These are phyloP conservation scores for Suillus luteus DNA, from an alignment of 768 basidiomycete genomes.

Conservation along the genomic window DNA sequence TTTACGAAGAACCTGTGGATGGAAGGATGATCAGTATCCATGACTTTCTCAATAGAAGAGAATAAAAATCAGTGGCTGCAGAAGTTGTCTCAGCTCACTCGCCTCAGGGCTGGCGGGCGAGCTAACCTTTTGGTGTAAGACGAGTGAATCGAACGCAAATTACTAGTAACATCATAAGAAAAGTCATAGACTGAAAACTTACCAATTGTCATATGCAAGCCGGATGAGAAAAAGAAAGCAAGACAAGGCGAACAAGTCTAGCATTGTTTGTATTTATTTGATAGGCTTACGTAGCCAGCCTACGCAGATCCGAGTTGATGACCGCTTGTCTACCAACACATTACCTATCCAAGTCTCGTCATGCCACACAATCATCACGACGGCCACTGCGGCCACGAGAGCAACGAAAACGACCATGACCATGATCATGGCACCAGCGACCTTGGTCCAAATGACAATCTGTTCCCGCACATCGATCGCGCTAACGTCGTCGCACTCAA, in stretches of 20 bases:
- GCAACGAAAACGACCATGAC: constrained; percentile 59
- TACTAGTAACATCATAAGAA: constrained; percentile 66
- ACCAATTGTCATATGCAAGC: constrained; percentile 14
- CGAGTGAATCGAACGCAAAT: constrained; percentile 84
- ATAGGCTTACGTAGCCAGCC: not conserved
- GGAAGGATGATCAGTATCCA: not conserved
- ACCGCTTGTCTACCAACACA: not conserved
- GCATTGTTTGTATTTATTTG: not conserved
- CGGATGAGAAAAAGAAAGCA: not conserved
- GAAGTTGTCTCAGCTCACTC: constrained; percentile 69
- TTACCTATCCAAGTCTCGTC: constrained; percentile 14
- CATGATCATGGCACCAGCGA: constrained; percentile 44
- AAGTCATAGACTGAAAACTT: constrained; percentile 21
- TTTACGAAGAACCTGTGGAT: not conserved
- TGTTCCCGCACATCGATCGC: constrained; percentile 77
- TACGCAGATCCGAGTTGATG: not conserved
- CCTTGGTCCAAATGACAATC: constrained; percentile 62
- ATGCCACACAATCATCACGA: constrained; percentile 52
- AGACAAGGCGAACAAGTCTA: not conserved
- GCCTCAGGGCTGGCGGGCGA: constrained; percentile 74
- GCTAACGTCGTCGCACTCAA: constrained; percentile 83
- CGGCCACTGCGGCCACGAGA: constrained; percentile 59
- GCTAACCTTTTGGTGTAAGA: constrained; percentile 71
- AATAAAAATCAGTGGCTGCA: constrained; percentile 45
- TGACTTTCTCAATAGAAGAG: not conserved